phyloP scores from a whole-genome alignment of 306 rosid genomes.

The Hippophae rhamnoides region DNA sequence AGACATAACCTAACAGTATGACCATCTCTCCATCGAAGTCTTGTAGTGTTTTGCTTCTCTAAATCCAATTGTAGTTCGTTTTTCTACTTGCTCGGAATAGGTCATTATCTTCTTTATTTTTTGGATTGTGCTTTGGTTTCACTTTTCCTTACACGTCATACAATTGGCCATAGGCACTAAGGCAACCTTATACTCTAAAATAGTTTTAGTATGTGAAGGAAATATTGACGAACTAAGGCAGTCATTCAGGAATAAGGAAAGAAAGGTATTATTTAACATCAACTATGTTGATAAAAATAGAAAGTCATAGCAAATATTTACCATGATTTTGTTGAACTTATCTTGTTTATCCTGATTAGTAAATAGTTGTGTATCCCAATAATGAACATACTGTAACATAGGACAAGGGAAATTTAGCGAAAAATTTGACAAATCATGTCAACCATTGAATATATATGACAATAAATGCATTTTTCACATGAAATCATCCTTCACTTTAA shows the following conservation, averaged over 20 bases:
- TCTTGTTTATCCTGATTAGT: slow-evolving; percentile 67
- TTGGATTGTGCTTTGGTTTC: too few relatives aligned
- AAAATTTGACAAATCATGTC: background rate
- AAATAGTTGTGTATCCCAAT: slow-evolving; percentile 48
- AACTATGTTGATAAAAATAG: slow-evolving; percentile 4
- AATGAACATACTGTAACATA: slow-evolving; percentile 59
- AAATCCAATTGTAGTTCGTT: too few relatives aligned
- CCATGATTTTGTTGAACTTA: slow-evolving; percentile 99
- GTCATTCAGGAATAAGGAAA: slow-evolving; percentile 34
- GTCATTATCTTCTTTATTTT: too few relatives aligned
- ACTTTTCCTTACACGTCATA: too few relatives aligned
- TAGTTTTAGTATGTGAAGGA: slow-evolving; percentile 61
- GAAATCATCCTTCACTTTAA: background rate
- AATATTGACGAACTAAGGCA: slow-evolving; percentile 31
- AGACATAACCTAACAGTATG: too few relatives aligned
- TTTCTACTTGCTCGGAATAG: background rate
- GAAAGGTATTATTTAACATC: background rate
- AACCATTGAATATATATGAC: background rate
- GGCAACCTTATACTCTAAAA: slow-evolving; percentile 98
- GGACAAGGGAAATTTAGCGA: slow-evolving; percentile 10
- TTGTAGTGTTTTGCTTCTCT: background rate
- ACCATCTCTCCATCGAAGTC: too few relatives aligned
- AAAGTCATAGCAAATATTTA: slow-evolving; percentile 24
- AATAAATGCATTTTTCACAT: background rate
- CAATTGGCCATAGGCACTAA: slow-evolving; percentile 24